Conservation (phyloP, 2,329 filamentous ascomycete species). For the Fusarium sp. region DNA sequence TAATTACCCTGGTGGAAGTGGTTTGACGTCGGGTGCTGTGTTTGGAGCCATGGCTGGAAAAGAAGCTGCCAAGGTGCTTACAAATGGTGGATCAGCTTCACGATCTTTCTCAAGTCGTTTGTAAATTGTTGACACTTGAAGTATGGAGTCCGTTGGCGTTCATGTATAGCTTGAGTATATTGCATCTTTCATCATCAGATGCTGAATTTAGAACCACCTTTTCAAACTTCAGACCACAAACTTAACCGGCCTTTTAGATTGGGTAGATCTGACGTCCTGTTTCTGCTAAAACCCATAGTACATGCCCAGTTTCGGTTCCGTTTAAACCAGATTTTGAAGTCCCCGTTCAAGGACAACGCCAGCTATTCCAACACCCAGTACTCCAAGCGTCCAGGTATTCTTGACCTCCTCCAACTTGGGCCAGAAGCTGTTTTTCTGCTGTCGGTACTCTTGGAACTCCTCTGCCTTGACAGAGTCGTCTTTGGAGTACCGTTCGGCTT, state of each 20-base stretch:
- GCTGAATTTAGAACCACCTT: too few relatives aligned
- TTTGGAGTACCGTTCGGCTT: slow-evolving; percentile 14
- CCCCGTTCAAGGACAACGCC: slow-evolving; percentile 14
- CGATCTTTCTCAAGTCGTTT: too few relatives aligned
- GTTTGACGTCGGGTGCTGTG: slow-evolving; percentile 18
- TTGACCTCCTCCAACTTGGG: slow-evolving; percentile 6
- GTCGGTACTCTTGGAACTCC: background rate
- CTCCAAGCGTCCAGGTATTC: slow-evolving; percentile 8
- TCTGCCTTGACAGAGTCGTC: slow-evolving; percentile 4
- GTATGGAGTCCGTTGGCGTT: too few relatives aligned
- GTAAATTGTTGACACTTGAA: too few relatives aligned
- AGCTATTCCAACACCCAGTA: background rate
- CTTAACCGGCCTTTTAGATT: too few relatives aligned
- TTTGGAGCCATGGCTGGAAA: slow-evolving; percentile 19
- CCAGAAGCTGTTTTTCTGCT: slow-evolving; percentile 32
- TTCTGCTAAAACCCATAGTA: too few relatives aligned
- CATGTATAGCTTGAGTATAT: too few relatives aligned
- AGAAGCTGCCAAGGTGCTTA: slow-evolving; percentile 4
- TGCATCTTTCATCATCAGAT: too few relatives aligned
- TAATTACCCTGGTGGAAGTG: slow-evolving; percentile 21
- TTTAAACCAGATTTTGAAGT: background rate
- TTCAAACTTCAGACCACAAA: too few relatives aligned
- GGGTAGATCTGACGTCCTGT: too few relatives aligned
- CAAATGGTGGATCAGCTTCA: too few relatives aligned
- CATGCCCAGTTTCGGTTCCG: background rate